These are phyloP conservation scores for Schizochytrium sp. DNA, from an alignment of 108 stramenopile species.

Conservation along the genomic window DNA sequence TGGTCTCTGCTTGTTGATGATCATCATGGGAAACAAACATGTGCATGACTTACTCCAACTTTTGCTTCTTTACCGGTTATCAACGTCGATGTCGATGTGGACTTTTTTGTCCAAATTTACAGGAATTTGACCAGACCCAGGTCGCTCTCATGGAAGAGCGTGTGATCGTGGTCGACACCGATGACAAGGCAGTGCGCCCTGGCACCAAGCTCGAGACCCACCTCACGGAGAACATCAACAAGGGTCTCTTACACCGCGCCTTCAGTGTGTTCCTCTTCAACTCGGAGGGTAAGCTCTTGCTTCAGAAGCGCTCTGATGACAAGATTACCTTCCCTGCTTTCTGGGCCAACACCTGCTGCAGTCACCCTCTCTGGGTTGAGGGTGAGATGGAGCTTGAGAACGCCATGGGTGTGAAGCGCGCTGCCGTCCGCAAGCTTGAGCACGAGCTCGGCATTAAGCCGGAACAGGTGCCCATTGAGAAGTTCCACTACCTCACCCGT, in stretches of 20 bases:
- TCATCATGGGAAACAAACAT: not conserved
- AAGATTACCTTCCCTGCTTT: constrained; percentile 99
- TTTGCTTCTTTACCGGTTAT: not conserved
- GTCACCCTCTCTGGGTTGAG: constrained; percentile 88
- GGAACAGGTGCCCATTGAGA: constrained; percentile 74
- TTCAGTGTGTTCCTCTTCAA: constrained; percentile 98
- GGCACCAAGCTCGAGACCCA: constrained; percentile 63
- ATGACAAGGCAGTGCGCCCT: constrained; percentile 60
- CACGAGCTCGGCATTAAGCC: constrained; percentile 94
- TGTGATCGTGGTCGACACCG: constrained; percentile 63
- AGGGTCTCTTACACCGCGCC: constrained; percentile 89
- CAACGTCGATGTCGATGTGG: not conserved
- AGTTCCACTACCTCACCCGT: constrained; percentile 95
- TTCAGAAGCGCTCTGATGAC: constrained; percentile 90
- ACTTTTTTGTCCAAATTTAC: not conserved
- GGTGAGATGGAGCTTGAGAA: constrained; percentile 75
- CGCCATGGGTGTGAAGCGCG: constrained; percentile 90
- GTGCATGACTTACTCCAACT: not conserved
- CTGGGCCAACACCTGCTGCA: constrained; percentile 99
- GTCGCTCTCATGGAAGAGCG: constrained; percentile 63
- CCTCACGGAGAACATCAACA: constrained; percentile 53
- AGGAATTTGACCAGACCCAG: constrained; percentile 18
- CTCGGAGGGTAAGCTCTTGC: constrained; percentile 83
- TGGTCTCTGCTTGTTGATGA: no score
- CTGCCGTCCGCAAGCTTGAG: constrained; percentile 94